A percentile compares a stretch with the other conserved stretches of the same genome.
Conservation (phyloP, 116 monocot species). For the Phalaenopsis hybrid region DNA sequence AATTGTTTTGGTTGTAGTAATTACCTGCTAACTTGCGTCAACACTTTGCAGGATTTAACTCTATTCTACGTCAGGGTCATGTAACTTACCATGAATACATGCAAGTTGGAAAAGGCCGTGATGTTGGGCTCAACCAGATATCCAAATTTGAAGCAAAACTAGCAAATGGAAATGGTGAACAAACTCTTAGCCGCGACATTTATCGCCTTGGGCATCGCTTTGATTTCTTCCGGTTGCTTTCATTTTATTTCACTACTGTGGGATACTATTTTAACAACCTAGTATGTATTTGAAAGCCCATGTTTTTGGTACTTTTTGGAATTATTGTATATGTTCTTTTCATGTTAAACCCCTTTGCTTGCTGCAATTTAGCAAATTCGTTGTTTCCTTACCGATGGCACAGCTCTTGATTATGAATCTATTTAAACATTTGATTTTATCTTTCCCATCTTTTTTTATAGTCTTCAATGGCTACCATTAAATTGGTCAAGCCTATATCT, state of each 20-base stretch:
- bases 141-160: slow-evolving; percentile 86
- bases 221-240: slow-evolving; percentile 83
- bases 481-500: too few species aligned
- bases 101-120: slow-evolving; percentile 86
- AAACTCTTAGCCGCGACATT: slow-evolving; percentile 72
- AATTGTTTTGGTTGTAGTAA: background rate
- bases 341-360: background rate
- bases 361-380: background rate
- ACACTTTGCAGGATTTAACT: slow-evolving; percentile 57
- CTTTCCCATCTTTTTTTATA: too few species aligned
- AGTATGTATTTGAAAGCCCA: slow-evolving; percentile 22
- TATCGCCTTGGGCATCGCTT: slow-evolving; percentile 59
- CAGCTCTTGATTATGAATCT: background rate
- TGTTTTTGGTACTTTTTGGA: background rate
- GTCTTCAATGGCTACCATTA: too few species aligned
- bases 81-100: slow-evolving; percentile 74
- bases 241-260: slow-evolving; percentile 76
- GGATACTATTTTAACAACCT: slow-evolving; percentile 81
- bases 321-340: background rate
- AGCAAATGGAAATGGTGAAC: slow-evolving; percentile 81
- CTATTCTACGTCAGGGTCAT: slow-evolving; percentile 53
- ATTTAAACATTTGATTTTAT: background rate
- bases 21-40: background rate
- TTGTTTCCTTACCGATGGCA: background rate
- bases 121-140: slow-evolving; percentile 88